Percentiles rank a stretch among this genome's conserved stretches.
These are phyloP conservation scores for Talaromyces verruculosus DNA, from an alignment of 2,329 filamentous ascomycete species.

Conservation along the genomic window DNA sequence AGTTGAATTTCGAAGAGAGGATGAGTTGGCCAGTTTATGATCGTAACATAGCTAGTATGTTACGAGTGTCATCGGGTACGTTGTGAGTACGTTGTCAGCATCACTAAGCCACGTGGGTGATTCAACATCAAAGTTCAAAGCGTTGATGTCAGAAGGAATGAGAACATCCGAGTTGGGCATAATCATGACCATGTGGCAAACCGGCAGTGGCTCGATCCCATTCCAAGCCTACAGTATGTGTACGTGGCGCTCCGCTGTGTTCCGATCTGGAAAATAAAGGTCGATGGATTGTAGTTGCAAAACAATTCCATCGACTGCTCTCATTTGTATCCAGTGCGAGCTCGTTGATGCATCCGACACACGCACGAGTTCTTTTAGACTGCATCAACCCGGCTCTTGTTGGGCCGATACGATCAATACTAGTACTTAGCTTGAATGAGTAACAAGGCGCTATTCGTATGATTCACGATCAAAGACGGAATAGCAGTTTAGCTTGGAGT, in stretches of 20 bases:
- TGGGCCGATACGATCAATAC: not conserved
- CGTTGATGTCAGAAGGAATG: slow-evolving; percentile 9
- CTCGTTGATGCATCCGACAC: not conserved
- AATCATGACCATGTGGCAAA: slow-evolving; percentile 16
- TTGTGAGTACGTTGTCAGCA: not conserved
- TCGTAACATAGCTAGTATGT: not conserved
- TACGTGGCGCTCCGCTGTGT: not conserved
- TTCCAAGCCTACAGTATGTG: not conserved
- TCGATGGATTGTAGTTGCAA: not conserved
- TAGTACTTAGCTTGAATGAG: not conserved
- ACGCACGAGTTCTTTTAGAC: not conserved
- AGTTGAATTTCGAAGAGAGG: not conserved
- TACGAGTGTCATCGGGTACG: not conserved
- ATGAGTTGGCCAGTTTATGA: not conserved
- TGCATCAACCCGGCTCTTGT: not conserved
- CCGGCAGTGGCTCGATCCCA: not conserved
- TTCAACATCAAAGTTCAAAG: not conserved
- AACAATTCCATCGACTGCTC: not conserved
- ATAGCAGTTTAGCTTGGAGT: not conserved
- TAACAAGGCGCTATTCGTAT: not conserved
- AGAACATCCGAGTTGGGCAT: slow-evolving; percentile 11
- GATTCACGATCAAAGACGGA: not conserved
- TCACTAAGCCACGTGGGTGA: not conserved
- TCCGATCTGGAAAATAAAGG: not conserved
- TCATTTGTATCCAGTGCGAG: not conserved